A percentile compares a stretch with the other conserved stretches of the same genome.
Conservation (phyloP, 257 asterid species). For the Gentiana macrophylla region DNA sequence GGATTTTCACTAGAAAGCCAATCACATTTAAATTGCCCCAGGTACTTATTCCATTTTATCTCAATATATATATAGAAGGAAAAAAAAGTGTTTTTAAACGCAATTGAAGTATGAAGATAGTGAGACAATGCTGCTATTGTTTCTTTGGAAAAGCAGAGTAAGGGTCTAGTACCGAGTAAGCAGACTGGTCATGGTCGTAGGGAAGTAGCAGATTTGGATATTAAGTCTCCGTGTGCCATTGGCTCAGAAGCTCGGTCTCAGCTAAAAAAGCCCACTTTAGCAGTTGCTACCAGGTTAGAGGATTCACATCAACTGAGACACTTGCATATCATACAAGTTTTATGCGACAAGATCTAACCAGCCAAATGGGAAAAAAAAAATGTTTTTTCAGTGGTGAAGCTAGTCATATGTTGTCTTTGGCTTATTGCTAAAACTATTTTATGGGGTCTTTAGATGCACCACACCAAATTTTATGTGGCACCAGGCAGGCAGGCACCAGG, state of each 20-base stretch:
- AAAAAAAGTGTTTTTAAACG: background rate
- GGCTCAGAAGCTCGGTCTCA: background rate
- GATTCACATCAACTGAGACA: background rate
- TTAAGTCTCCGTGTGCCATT: conserved; percentile 4
- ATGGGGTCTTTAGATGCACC: no score
- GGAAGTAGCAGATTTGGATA: conserved; percentile 52
- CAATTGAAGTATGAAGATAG: background rate
- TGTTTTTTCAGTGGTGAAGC: conserved; percentile 9
- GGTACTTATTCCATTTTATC: conserved; percentile 21
- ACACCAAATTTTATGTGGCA: no score
- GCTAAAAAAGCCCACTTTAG: background rate
- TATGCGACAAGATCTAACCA: background rate
- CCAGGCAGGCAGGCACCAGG: no score
- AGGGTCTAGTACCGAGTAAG: conserved; percentile 24
- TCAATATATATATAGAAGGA: background rate
- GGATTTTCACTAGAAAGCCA: conserved; percentile 23
- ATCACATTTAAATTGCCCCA: conserved; percentile 18
- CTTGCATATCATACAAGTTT: background rate
- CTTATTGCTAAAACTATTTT: no score
- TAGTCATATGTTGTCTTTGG: no score
- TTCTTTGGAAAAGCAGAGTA: conserved; percentile 34
- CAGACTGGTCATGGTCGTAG: conserved; percentile 42
- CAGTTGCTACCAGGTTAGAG: background rate
- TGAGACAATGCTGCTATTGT: background rate
- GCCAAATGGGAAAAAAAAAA: background rate